Evolutionary conservation across 495 filamentous ascomycete species (phyloP).

Genomic region (Darksidea phi): DNA sequence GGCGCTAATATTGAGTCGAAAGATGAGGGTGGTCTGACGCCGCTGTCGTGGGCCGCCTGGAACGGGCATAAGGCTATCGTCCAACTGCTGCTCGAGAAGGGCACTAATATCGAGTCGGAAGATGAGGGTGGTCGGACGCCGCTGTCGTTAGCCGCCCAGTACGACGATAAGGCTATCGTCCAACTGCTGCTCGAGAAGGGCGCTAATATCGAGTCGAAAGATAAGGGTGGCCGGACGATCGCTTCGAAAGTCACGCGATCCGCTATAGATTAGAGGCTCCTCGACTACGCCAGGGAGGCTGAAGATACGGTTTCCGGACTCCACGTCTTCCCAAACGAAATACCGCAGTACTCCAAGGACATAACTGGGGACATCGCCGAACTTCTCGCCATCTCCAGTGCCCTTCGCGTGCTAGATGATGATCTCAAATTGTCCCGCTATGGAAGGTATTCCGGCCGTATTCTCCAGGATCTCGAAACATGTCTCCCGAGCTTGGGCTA

Average conservation of each 20-base stretch:
- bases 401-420: conserved; percentile 50
- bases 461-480: conserved; percentile 50
- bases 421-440: conserved; percentile 42
- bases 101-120: no score
- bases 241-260: conserved; percentile 31
- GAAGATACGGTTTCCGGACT: conserved; percentile 57
- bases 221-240: no score
- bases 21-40: no score
- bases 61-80: no score
- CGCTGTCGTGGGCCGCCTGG: no score
- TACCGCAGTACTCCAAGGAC: conserved; percentile 55
- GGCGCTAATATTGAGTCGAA: no score
- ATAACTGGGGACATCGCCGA: conserved; percentile 56
- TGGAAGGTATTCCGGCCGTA: conserved; percentile 42
- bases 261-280: conserved; percentile 48
- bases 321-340: conserved; percentile 50
- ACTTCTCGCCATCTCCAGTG: conserved; percentile 55
- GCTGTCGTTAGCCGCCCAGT: no score
- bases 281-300: conserved; percentile 51
- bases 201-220: no score
- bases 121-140: no score
- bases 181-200: no score
- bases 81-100: no score
- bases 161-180: no score
- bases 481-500: conserved; percentile 51